A percentile compares a stretch with the other conserved stretches of the same genome.
phyloP scores from a whole-genome alignment of 2,329 filamentous ascomycete species.

The Trichophyton benhamiae region DNA sequence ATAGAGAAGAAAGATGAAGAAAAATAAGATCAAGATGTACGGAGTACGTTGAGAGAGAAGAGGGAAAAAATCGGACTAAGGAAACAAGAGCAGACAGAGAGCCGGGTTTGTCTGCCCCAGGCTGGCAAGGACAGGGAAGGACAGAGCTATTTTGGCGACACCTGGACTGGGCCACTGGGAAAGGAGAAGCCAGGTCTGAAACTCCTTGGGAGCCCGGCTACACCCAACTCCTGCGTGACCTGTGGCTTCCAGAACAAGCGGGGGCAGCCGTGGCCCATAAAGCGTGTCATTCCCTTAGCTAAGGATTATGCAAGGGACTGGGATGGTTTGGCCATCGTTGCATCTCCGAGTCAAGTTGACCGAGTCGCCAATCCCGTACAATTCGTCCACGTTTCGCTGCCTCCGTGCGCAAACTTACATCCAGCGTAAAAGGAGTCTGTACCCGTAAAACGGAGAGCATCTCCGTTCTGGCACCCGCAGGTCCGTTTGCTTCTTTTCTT shows the following conservation, averaged over 20 bases:
- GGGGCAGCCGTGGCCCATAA: constrained; percentile 1
- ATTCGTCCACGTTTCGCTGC: constrained; percentile 3
- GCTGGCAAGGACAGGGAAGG: background rate
- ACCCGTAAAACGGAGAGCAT: background rate
- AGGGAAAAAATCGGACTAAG: constrained; percentile 2
- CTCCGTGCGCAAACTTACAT: constrained; percentile 1
- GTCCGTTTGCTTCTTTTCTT: background rate
- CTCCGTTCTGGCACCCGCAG: background rate
- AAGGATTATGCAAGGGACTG: constrained; percentile 3
- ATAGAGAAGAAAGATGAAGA: background rate
- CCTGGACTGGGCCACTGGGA: background rate
- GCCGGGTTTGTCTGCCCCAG: constrained; percentile 3
- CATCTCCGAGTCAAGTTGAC: background rate
- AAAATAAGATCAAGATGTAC: background rate
- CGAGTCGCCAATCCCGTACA: background rate
- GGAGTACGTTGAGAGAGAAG: background rate
- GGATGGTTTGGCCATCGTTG: background rate
- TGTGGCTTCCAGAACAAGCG: constrained; percentile 5
- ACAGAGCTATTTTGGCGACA: constrained; percentile 1
- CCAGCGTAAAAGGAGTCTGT: background rate
- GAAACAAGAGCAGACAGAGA: constrained; percentile 6
- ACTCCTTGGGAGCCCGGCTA: background rate
- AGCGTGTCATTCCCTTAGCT: constrained; percentile 3
- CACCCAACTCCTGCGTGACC: background rate
- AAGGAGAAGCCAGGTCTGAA: background rate